Percentiles rank a stretch among this genome's conserved stretches.
These are phyloP conservation scores for Tylopilus felleus DNA, from an alignment of 768 basidiomycete genomes.

Conservation along the genomic window DNA sequence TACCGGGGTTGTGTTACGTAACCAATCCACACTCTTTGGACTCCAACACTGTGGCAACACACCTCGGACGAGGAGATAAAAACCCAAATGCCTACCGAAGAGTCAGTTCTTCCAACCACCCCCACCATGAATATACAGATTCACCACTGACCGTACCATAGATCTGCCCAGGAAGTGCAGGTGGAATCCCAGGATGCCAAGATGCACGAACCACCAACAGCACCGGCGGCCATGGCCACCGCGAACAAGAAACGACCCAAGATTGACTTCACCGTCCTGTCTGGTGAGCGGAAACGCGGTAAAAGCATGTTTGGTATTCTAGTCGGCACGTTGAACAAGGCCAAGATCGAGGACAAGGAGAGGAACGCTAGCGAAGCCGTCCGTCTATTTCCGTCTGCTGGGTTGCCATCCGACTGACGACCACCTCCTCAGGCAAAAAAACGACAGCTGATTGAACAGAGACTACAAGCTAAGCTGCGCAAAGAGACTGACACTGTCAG, in stretches of 20 bases:
- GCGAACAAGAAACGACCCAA: slow-evolving; percentile 66
- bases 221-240: slow-evolving; percentile 42
- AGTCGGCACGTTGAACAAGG: slow-evolving; percentile 81
- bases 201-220: slow-evolving; percentile 42
- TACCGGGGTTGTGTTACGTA: slow-evolving; percentile 25
- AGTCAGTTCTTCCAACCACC: slow-evolving; percentile 36
- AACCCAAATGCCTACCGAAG: slow-evolving; percentile 49
- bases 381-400: slow-evolving; percentile 17
- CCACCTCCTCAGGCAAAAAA: slow-evolving; percentile 65
- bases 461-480: slow-evolving; percentile 79
- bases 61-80: slow-evolving; percentile 17
- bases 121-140: not conserved
- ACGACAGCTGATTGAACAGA: slow-evolving; percentile 76
- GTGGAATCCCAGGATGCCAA: slow-evolving; percentile 31
- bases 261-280: slow-evolving; percentile 55
- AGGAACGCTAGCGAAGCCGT: slow-evolving; percentile 84
- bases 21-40: not conserved
- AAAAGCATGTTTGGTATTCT: slow-evolving; percentile 86
- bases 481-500: slow-evolving; percentile 86
- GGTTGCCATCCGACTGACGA: slow-evolving; percentile 6
- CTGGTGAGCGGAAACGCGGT: slow-evolving; percentile 74
- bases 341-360: slow-evolving; percentile 83
- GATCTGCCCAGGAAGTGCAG: slow-evolving; percentile 30
- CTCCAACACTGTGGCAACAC: not conserved
- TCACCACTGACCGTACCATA: slow-evolving; percentile 13